These are phyloP conservation scores for Candida vartiovaarae DNA, from an alignment of 805 yeast species.

Conservation along the genomic window DNA sequence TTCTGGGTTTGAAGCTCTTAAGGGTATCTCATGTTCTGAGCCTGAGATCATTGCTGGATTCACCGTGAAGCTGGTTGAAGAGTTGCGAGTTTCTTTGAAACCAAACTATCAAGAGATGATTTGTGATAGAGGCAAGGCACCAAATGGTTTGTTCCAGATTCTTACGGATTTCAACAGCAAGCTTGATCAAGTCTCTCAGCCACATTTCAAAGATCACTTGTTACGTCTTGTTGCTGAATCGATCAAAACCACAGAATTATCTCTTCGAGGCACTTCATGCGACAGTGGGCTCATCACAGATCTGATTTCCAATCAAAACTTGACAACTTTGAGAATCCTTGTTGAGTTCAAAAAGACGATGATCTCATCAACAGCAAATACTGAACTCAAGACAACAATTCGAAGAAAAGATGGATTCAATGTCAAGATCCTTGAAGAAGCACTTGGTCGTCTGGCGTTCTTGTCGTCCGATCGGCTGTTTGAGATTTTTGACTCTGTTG, in stretches of 20 bases:
- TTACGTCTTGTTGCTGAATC: constrained; percentile 41
- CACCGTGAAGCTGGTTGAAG: constrained; percentile 10
- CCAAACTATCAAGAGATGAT: constrained; percentile 4
- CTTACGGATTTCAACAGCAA: constrained; percentile 5
- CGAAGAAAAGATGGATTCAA: constrained; percentile 2
- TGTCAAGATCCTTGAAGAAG: constrained; percentile 16
- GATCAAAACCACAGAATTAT: constrained; percentile 57
- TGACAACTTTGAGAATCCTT: constrained; percentile 50
- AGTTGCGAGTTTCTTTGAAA: constrained; percentile 3
- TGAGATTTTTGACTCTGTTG: constrained; percentile 32
- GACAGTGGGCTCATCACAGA: constrained; percentile 40
- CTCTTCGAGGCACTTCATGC: constrained; percentile 42
- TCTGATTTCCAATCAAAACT: constrained; percentile 54
- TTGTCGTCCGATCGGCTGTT: constrained; percentile 29
- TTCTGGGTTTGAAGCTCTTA: constrained; percentile 10
- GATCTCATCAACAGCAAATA: constrained; percentile 4
- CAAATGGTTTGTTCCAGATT: constrained; percentile 5
- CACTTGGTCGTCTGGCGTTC: constrained; percentile 28
- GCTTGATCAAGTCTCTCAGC: constrained; percentile 29
- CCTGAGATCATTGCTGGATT: neutral
- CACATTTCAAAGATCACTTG: constrained; percentile 21
- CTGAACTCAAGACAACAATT: neutral
- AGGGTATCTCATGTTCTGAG: constrained; percentile 5
- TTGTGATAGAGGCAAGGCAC: constrained; percentile 1
- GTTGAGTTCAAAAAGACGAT: constrained; percentile 27